Base-by-base conservation (phyloP, 2,329 filamentous ascomycete species). In the Curvularia sp. region DNA sequence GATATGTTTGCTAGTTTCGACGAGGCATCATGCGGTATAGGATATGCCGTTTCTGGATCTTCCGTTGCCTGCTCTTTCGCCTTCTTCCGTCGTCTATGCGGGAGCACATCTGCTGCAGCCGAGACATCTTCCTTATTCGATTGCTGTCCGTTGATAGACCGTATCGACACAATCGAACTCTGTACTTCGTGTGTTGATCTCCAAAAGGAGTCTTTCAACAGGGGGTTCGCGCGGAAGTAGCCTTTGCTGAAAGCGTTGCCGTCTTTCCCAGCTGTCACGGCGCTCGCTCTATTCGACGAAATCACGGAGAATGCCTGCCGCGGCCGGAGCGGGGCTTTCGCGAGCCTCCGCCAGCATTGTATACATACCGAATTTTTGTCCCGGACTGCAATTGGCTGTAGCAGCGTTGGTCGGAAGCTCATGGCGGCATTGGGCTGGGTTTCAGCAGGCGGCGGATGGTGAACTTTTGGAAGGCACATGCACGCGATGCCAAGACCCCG, bases 1-100 rank as follows among this genome's bases (percentile, higher is more conserved):
- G 86, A 87, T 53, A 86, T 75, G 43, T 80, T 81, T 6, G 86
- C 86, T 41, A 89, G 77, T 60, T 82, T 83, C 22, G 86, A 84
- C 0, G 87, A 88, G 13, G 87, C 87, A 76, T 89, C 86, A 18
- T 79, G 84, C 7, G 86, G 68, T 42, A 78, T 77, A 8, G 75
- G 75, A 53, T 76, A 77, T n/a, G 67, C 67, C 18, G 55, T 58
- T 55, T 69, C 69, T 13, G 58, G 28, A 9, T 65, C n/a, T 31
- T 33, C 51, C 28, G 22, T 6, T 51, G 56, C 67, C 46, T 65
- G 54, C 51, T 75, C 68, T 54, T 68, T 65, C 54, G 71, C 66
- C 49, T 62, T 71, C 59, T 74, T 73, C 55, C 73, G 65, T 49
- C 73, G 72, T 44, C 75, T 68, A 55, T 77, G 76, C 39, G 75